phyloP scores from a whole-genome alignment of 768 basidiomycete genomes.

The Boletellus ananas region DNA sequence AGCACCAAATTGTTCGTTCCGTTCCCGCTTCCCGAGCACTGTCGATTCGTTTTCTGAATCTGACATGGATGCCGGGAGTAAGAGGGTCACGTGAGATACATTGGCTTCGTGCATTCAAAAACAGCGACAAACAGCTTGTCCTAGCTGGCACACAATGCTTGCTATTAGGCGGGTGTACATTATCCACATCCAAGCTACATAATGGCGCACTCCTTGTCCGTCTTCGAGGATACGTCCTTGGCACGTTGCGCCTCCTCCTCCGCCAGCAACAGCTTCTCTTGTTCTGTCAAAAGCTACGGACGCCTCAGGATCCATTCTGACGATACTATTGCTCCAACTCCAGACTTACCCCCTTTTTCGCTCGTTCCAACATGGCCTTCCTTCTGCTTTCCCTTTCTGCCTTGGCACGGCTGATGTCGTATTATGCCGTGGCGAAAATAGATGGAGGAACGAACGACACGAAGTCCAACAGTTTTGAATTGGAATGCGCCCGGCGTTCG shows the following conservation, averaged over 20 bases:
- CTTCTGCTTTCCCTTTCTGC: conserved; percentile 69
- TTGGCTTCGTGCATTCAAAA: neutral
- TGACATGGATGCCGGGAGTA: conserved; percentile 32
- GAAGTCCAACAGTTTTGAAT: conserved; percentile 34
- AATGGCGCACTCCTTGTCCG: conserved; percentile 49
- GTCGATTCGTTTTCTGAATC: conserved; percentile 47
- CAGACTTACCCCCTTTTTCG: conserved; percentile 66
- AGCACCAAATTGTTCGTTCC: conserved; percentile 30
- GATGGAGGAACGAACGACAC: conserved; percentile 62
- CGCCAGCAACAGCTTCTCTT: conserved; percentile 59
- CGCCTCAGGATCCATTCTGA: neutral
- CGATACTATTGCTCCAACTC: neutral
- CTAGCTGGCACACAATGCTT: no score
- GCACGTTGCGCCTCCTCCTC: conserved; percentile 45
- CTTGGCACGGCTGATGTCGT: conserved; percentile 56
- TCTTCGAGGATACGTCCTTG: conserved; percentile 24
- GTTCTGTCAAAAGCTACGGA: conserved; percentile 54
- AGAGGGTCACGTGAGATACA: conserved; percentile 6
- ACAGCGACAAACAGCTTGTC: no score
- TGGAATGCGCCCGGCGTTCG: conserved; percentile 27
- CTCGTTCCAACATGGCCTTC: conserved; percentile 69
- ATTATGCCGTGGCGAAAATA: conserved; percentile 65
- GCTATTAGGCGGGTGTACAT: no score
- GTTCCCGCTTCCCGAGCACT: conserved; percentile 62
- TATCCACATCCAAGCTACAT: conserved; percentile 40